Evolutionary conservation across 208 protist genomes (phyloP).

Genomic region (Acanthamoeba castellanii): DNA sequence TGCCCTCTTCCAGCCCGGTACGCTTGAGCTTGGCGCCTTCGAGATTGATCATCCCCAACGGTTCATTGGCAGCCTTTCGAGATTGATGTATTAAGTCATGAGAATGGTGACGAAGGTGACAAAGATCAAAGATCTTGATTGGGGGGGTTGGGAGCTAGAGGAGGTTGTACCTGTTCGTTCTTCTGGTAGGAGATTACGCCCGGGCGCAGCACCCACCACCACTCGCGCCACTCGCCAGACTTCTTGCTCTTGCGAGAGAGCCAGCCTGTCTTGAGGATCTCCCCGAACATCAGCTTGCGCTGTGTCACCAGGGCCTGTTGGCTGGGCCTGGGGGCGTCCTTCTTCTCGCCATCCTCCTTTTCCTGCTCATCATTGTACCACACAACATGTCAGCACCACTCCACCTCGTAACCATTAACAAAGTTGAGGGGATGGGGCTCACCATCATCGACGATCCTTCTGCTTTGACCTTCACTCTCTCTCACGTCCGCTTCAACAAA

Average conservation of each 20-base stretch:
- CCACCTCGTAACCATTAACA: too few relatives aligned
- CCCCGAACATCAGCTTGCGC: conserved; percentile 58
- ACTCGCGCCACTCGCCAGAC: conserved; percentile 21
- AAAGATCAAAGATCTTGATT: not conserved
- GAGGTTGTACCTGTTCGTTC: conserved; percentile 37
- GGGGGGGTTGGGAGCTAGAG: not conserved
- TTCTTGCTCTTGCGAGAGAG: conserved; percentile 53
- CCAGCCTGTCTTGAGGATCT: conserved; percentile 34
- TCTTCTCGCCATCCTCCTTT: conserved; percentile 3
- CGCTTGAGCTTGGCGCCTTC: conserved; percentile 3
- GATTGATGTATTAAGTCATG: not conserved
- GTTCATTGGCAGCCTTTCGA: not conserved
- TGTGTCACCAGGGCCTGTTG: conserved; percentile 42
- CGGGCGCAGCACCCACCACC: conserved; percentile 54
- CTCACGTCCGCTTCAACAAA: too few relatives aligned
- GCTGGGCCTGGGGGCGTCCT: not conserved
- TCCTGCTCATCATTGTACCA: not conserved
- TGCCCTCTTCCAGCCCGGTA: not conserved
- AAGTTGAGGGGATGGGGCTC: not conserved
- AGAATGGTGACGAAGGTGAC: not conserved
- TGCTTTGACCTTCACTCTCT: too few relatives aligned
- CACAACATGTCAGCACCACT: not conserved
- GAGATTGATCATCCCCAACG: conserved; percentile 27
- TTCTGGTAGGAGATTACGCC: conserved; percentile 57
- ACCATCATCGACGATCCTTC: not conserved